phyloP scores from a whole-genome alignment of 345 rosid genomes.

The Citrus unshiu region DNA sequence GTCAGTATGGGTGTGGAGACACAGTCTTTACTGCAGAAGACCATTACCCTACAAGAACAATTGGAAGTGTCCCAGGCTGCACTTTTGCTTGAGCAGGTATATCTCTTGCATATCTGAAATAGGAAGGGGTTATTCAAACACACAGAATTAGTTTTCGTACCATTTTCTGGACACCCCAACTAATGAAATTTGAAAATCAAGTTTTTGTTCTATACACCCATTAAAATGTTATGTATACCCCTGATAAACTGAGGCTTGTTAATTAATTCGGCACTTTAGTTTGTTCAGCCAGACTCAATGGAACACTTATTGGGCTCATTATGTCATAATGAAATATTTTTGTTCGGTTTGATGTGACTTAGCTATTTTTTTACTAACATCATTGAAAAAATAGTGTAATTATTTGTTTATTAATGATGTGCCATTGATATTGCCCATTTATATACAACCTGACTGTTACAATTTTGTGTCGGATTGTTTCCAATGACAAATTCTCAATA shows the following conservation, averaged over 20 bases:
- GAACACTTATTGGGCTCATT: neutral
- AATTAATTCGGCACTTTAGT: neutral
- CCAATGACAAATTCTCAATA: neutral
- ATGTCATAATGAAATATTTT: neutral
- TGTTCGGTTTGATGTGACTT: neutral
- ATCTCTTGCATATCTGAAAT: constrained; percentile 1
- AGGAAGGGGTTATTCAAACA: neutral
- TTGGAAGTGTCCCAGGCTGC: constrained; percentile 74
- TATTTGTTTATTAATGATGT: neutral
- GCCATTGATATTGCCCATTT: neutral
- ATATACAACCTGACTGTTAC: too few relatives aligned
- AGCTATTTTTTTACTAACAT: neutral
- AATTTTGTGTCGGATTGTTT: neutral
- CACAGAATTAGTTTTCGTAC: neutral
- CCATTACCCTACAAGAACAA: constrained; percentile 71
- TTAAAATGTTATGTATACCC: neutral
- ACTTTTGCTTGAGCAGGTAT: constrained; percentile 83
- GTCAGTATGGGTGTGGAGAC: constrained; percentile 75
- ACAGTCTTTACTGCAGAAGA: constrained; percentile 69
- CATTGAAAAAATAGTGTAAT: neutral
- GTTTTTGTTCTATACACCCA: neutral
- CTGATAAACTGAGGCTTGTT: neutral
- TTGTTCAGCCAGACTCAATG: neutral
- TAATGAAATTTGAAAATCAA: neutral
- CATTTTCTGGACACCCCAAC: neutral